phyloP scores from a whole-genome alignment of 257 asterid genomes.

The Plantago elongata region DNA sequence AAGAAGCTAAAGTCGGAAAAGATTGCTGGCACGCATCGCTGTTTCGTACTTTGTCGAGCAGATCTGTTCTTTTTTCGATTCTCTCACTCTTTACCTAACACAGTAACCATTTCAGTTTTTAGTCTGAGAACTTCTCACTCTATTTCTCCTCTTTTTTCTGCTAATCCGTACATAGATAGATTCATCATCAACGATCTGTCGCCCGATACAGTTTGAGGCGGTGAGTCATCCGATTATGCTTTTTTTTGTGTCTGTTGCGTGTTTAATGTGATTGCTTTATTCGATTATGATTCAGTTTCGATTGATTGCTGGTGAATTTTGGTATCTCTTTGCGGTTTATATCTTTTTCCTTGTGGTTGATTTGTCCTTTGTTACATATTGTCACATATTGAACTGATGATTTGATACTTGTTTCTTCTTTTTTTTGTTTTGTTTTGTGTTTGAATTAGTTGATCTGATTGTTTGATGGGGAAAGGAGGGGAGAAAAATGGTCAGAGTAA shows the following conservation, averaged over 20 bases:
- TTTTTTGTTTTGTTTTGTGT: neutral
- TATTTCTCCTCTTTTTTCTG: no score
- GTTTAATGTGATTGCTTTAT: neutral
- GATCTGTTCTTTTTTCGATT: constrained; percentile 3
- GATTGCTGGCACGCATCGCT: constrained; percentile 6
- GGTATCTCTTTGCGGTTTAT: constrained; percentile 2
- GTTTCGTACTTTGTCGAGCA: neutral
- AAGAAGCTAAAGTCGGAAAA: neutral
- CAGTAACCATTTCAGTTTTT: constrained; percentile 2
- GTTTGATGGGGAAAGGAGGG: constrained; percentile 89
- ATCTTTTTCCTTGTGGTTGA: neutral
- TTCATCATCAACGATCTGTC: neutral
- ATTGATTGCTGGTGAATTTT: constrained; percentile 25
- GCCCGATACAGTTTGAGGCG: constrained; percentile 11
- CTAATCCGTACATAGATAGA: no score
- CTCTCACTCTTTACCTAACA: neutral
- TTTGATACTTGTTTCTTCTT: no score
- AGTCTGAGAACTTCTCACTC: no score
- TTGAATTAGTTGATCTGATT: constrained; percentile 1
- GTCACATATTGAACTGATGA: no score
- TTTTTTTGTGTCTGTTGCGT: neutral
- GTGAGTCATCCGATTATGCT: constrained; percentile 11
- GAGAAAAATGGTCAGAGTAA: constrained; percentile 51
- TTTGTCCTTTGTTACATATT: no score
- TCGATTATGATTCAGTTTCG: constrained; percentile 12